A percentile compares a stretch with the other conserved stretches of the same genome.
These are phyloP conservation scores for Apiospora pterosperma DNA, from an alignment of 2,329 filamentous ascomycete species.

Conservation along the genomic window DNA sequence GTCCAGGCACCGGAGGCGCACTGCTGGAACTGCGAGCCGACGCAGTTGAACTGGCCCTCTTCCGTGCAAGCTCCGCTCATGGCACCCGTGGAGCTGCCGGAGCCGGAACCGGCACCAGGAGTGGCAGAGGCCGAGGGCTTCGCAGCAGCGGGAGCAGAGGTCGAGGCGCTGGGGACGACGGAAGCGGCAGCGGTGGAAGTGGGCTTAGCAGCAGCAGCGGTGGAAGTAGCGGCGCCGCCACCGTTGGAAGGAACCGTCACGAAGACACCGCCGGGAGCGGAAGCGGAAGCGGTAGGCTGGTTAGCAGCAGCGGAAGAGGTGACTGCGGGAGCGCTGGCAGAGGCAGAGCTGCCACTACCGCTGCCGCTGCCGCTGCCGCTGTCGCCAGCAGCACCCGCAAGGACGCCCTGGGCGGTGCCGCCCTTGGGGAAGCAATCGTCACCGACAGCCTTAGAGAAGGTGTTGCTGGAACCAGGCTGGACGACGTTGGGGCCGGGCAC, in stretches of 20 bases:
- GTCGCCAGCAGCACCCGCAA: slow-evolving; percentile 17
- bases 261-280: not conserved
- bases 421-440: slow-evolving; percentile 26
- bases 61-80: slow-evolving; percentile 23
- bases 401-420: slow-evolving; percentile 11
- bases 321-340: slow-evolving; percentile 6
- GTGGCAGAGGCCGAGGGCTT: slow-evolving; percentile 10
- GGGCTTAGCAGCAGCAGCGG: slow-evolving; percentile 5
- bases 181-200: slow-evolving; percentile 8
- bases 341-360: not conserved
- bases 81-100: slow-evolving; percentile 10
- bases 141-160: slow-evolving; percentile 6
- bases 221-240: not conserved
- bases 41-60: slow-evolving; percentile 33
- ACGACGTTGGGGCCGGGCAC: slow-evolving; percentile 56
- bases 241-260: slow-evolving; percentile 7
- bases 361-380: not conserved
- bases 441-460: slow-evolving; percentile 21
- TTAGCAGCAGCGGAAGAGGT: not conserved
- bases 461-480: slow-evolving; percentile 29
- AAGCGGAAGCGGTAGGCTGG: not conserved
- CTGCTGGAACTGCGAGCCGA: slow-evolving; percentile 30
- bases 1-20: slow-evolving; percentile 31
- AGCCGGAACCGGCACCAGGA: slow-evolving; percentile 8
- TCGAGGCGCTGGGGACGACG: slow-evolving; percentile 5